Evolutionary conservation across 176 grass and related monocot genomes (phyloP), one percentile per base, ranked within the genome.

Genomic region (Pharus latifolius): DNA sequence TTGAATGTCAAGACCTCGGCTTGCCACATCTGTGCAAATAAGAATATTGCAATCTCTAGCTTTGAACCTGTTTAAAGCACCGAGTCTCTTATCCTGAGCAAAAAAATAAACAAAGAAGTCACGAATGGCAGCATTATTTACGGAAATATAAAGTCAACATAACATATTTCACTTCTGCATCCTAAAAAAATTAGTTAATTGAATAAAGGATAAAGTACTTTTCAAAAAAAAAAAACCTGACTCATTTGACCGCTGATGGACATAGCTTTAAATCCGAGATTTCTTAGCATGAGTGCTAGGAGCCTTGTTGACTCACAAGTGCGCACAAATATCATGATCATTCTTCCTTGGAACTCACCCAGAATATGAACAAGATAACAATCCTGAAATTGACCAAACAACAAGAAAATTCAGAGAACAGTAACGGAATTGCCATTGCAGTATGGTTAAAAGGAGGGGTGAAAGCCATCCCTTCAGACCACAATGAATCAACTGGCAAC

Each of bases 221-320:
- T 77, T 26, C 31, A 60, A 67, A 69, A 4, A 69, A 60, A 43
- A 18, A 13, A 65, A 76, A 99, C 84, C 84, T 99, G 87, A 65
- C 70, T 88, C 95, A 99, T 99, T 64, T 92, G 94, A 56, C 89
- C 86, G 62, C 89, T 92, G 53, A 97, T 90, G 61, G 93, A 88
- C 22, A 94, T 90, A 30, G 90, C 90, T 57, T 75, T 93, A 63
- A 94, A 82, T 71, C 90, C 76, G 69, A 99, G 82, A 81, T 93
- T 91, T 45, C 87, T 85, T 27, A 91, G 76, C 61, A 78, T 74
- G 5, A 88, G 67, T 67, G 95, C 73, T 45, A 98, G 81, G 12
- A 94, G 67, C 43, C 87, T 87, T 69, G 90, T 93, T n/a, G 90
- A 76, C 45, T 94, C 95, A 65, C 90, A 94, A n/a, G 90, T 98